Percentiles rank a stretch among this genome's conserved stretches.
Evolutionary conservation across 768 basidiomycete genomes (phyloP).

Genomic region (Mycena indigotica): DNA sequence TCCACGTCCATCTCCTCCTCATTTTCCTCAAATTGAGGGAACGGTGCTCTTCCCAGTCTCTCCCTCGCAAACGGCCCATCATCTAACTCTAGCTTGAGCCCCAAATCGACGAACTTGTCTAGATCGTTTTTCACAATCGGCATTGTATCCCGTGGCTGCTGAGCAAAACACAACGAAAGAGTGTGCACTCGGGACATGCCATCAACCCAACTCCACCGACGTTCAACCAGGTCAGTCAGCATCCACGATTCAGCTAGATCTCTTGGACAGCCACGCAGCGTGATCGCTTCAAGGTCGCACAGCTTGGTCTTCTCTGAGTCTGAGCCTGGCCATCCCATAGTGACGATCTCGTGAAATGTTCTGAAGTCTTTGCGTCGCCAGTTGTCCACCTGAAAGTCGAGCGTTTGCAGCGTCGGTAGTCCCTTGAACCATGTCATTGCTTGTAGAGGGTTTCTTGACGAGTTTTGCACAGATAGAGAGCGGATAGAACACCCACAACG

Average conservation of each 20-base stretch:
- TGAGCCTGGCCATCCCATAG: no score
- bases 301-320: background rate
- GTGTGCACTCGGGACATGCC: background rate
- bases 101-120: no score
- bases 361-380: background rate
- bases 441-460: background rate
- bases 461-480: background rate
- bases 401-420: background rate
- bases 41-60: no score
- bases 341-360: background rate
- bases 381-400: background rate
- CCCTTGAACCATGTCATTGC: background rate
- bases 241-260: background rate
- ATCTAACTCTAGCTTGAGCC: no score
- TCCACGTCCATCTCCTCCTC: no score
- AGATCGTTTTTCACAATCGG: no score
- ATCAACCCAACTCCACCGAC: background rate
- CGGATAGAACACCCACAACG: background rate
- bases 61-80: no score
- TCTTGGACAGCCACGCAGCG: background rate
- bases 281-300: background rate
- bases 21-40: no score
- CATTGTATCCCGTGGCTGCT: background rate
- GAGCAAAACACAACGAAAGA: background rate
- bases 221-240: background rate